Evolutionary conservation across 768 basidiomycete species (phyloP).

Genomic region (Suillus subluteus): DNA sequence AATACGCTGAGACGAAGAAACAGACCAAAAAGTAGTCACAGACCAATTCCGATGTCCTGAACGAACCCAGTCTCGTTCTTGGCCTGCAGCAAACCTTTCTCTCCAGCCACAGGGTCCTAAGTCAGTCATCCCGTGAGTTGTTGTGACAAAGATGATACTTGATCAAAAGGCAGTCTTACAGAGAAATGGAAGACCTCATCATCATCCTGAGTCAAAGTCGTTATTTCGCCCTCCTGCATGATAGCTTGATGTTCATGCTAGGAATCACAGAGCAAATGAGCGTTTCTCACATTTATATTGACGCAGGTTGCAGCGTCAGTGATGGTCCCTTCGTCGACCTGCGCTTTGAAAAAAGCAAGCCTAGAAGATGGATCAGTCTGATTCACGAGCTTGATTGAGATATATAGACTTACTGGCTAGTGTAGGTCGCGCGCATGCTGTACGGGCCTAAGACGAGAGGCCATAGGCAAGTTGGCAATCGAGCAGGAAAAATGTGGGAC

Average conservation of each 20-base stretch:
- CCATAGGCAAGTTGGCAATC: background rate
- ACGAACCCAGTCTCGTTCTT: background rate
- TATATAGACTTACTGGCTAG: background rate
- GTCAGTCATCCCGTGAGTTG: background rate
- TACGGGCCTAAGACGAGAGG: background rate
- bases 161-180: background rate
- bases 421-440: background rate
- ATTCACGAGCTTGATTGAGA: background rate
- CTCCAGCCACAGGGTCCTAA: background rate
- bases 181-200: slow-evolving; percentile 4
- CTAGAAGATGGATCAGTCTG: background rate
- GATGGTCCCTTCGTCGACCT: background rate
- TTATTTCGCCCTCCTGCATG: background rate
- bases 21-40: background rate
- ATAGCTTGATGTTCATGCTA: background rate
- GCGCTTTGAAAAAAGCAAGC: background rate
- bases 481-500: background rate
- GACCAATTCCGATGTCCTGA: background rate
- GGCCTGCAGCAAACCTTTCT: too few species aligned
- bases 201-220: background rate
- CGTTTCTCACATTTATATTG: background rate
- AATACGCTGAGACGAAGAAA: background rate
- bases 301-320: background rate
- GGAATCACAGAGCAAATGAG: too few species aligned
- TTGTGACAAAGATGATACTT: background rate